Conservation (phyloP, 805 yeast species). For the Wickerhamiella alocasiicola region DNA sequence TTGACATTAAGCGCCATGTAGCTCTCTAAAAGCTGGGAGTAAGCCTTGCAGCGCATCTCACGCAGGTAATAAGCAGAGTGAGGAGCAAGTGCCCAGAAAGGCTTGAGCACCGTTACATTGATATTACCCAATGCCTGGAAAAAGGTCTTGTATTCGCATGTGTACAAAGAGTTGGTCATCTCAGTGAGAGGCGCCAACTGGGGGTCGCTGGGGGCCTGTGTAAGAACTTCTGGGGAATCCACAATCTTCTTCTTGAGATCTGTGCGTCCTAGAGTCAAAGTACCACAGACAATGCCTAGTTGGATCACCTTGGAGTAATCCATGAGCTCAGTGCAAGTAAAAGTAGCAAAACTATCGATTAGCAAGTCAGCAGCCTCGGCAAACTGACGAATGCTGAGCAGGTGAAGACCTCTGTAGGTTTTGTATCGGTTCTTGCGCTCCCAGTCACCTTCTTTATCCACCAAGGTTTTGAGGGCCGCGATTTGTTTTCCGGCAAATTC, state of each 20-base stretch:
- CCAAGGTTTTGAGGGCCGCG: constrained; percentile 57
- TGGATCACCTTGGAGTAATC: constrained; percentile 82
- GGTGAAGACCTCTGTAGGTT: constrained; percentile 77
- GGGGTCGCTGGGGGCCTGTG: constrained; percentile 54
- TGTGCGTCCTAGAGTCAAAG: constrained; percentile 66
- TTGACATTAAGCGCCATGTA: constrained; percentile 80
- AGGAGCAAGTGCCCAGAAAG: constrained; percentile 52
- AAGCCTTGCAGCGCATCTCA: constrained; percentile 90
- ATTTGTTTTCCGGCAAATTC: constrained; percentile 55
- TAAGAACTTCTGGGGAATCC: constrained; percentile 86
- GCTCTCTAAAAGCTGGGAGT: constrained; percentile 85
- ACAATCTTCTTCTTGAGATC: constrained; percentile 74
- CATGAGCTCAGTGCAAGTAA: constrained; percentile 83
- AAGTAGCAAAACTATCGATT: constrained; percentile 87
- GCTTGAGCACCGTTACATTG: constrained; percentile 54
- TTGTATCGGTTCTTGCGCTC: constrained; percentile 92
- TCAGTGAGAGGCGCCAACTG: constrained; percentile 69
- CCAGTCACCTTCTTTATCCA: constrained; percentile 99
- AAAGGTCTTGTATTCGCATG: constrained; percentile 72
- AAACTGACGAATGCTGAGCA: constrained; percentile 75
- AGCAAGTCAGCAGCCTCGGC: constrained; percentile 71
- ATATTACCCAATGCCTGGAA: constrained; percentile 68
- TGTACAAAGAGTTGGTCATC: constrained; percentile 74
- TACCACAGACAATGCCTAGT: constrained; percentile 81
- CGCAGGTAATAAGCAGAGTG: constrained; percentile 80